Percentiles rank a stretch among this genome's conserved stretches.
Evolutionary conservation across 2,329 filamentous ascomycete genomes (phyloP).

Genomic region (Knoxdaviesia proteae): DNA sequence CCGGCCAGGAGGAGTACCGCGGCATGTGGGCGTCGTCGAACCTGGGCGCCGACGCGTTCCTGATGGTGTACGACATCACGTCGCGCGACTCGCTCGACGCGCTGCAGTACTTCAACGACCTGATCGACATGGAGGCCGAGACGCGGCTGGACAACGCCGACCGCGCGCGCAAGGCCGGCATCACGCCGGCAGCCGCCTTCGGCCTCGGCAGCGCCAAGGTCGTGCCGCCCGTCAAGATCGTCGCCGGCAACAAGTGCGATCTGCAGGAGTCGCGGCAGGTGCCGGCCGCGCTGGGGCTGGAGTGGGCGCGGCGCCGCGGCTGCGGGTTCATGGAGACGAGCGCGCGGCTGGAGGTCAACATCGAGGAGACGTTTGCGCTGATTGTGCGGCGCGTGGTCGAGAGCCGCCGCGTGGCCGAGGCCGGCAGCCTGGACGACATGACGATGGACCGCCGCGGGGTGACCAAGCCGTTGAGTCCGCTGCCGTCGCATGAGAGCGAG

Average conservation of each 20-base stretch:
- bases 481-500: slow-evolving; percentile 20
- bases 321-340: slow-evolving; percentile 87
- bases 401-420: slow-evolving; percentile 27
- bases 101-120: slow-evolving; percentile 58
- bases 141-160: slow-evolving; percentile 41
- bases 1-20: slow-evolving; percentile 78
- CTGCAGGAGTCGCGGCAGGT: slow-evolving; percentile 49
- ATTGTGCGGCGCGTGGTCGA: slow-evolving; percentile 42
- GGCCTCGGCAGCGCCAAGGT: slow-evolving; percentile 21
- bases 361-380: slow-evolving; percentile 70
- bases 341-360: slow-evolving; percentile 66
- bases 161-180: slow-evolving; percentile 23
- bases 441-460: slow-evolving; percentile 28
- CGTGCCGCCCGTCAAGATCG: slow-evolving; percentile 60
- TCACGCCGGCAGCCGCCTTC: slow-evolving; percentile 10
- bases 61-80: slow-evolving; percentile 79
- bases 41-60: slow-evolving; percentile 60
- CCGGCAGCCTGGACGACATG: slow-evolving; percentile 19
- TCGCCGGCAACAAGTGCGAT: slow-evolving; percentile 76
- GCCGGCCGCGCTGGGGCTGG: slow-evolving; percentile 46
- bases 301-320: slow-evolving; percentile 51
- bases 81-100: slow-evolving; percentile 44
- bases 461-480: slow-evolving; percentile 35
- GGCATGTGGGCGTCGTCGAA: slow-evolving; percentile 70
- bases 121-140: slow-evolving; percentile 69